Base-by-base conservation (phyloP, 768 basidiomycete genomes). In the Pleurotus eryngii region DNA sequence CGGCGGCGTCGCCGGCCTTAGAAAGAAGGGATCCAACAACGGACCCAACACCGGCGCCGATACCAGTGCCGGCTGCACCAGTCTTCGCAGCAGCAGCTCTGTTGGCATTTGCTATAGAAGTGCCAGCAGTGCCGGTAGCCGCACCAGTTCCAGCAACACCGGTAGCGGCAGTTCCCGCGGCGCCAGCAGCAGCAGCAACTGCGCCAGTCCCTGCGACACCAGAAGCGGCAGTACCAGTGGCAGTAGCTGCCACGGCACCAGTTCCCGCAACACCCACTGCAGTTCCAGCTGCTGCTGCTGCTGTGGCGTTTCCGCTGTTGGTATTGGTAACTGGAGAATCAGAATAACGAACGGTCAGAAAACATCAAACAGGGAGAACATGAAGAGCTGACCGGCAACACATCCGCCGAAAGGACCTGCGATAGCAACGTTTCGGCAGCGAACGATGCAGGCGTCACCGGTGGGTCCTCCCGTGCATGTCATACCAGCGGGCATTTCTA, bases 401-500 rank as follows among this genome's bases (percentile, higher is more conserved):
- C 69, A 70, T 15, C 69, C 65, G 12, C 69, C 69, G 57, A 70
- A 70, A n/a, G 69, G 69, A n/a, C 69, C 69, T 8, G 69, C 69
- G 42, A 58, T 59, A 26, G 70, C 70, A 12, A 68, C 68, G 40
- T 74, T 75, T 26, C 58, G 68, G 59, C 75, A 67, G 9, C 73
- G 68, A 46, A 67, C 67, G 42, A 76, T 62, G 62, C 75, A 76
- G 15, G 67, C 64, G 59, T 69, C 59, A 3, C 59, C 57, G 22
- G 58, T 45, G 3, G 61, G 20, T 37, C 75, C 75, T 20, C 75
- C 75, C 3, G 66, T 60, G 62, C 75, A 76, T n/a, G 55, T 66
- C 5, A 69, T 73, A 22, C 67, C 69, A 1, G 68, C 46, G 4
- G 74, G 72, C 47, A 77, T 59, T 59, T 69, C 62, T 22, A 68